Evolutionary conservation across 805 yeast genomes (phyloP).

Genomic region (Kodamaea jinghongensis): DNA sequence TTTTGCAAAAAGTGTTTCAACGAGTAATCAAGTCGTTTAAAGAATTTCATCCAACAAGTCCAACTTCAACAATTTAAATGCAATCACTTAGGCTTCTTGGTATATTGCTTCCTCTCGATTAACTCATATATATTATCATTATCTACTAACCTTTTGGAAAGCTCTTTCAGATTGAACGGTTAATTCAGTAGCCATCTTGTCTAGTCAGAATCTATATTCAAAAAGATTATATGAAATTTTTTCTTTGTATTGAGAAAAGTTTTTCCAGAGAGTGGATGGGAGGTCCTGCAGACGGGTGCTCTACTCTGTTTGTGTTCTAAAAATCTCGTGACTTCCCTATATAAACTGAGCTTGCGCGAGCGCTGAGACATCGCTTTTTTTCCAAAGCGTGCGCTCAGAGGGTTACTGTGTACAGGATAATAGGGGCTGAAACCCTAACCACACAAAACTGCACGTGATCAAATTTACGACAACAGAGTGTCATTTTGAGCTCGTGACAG

Average conservation of each 20-base stretch:
- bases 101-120: not conserved
- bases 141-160: conserved; percentile 96
- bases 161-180: conserved; percentile 99
- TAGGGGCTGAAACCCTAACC: conserved; percentile 3
- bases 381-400: conserved; percentile 1
- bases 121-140: not conserved
- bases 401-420: conserved; percentile 3
- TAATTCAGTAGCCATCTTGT: conserved; percentile 97
- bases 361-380: not conserved
- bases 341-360: not conserved
- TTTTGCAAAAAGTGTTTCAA: not conserved
- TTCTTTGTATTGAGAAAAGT: conserved; percentile 10
- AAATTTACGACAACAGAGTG: too few species aligned
- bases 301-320: too few species aligned
- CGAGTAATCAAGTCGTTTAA: not conserved
- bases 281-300: too few species aligned
- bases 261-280: conserved; percentile 3
- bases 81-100: not conserved
- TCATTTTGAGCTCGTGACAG: too few species aligned
- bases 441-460: too few species aligned
- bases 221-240: conserved; percentile 13
- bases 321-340: too few species aligned
- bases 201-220: conserved; percentile 10
- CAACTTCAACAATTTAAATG: too few species aligned
- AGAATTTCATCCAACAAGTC: not conserved